A percentile compares a stretch with the other conserved stretches of the same genome.
These are phyloP conservation scores for Corrigiola litoralis DNA, from an alignment of 179 eudicot genomes.

Conservation along the genomic window DNA sequence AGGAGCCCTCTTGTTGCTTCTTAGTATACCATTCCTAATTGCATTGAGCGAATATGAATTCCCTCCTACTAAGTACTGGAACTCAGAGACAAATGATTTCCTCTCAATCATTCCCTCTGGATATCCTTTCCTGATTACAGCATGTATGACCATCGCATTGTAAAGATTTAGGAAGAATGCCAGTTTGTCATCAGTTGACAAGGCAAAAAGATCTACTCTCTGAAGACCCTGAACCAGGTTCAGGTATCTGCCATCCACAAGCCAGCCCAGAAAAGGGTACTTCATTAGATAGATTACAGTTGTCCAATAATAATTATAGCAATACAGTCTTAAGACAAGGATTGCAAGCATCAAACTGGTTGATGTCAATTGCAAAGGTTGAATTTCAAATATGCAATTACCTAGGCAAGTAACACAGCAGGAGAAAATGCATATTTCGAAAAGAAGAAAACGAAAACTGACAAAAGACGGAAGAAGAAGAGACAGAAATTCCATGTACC, in stretches of 20 bases:
- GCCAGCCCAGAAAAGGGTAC: not conserved
- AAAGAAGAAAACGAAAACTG: no score
- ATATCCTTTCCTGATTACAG: slow-evolving; percentile 64
- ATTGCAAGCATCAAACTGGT: no score
- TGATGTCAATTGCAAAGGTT: no score
- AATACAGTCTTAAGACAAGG: no score
- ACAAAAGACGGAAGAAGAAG: no score
- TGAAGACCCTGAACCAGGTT: slow-evolving; percentile 65
- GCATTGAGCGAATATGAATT: slow-evolving; percentile 58
- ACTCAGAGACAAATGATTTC: slow-evolving; percentile 61
- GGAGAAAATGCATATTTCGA: no score
- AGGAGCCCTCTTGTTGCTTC: slow-evolving; percentile 77
- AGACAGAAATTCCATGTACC: slow-evolving; percentile 46
- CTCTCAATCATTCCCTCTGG: slow-evolving; percentile 73
- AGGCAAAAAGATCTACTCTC: slow-evolving; percentile 49
- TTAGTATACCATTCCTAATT: slow-evolving; percentile 70
- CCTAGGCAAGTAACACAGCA: no score
- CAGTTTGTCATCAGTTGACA: slow-evolving; percentile 60
- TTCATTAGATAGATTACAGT: not conserved
- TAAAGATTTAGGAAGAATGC: slow-evolving; percentile 79
- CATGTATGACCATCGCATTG: slow-evolving; percentile 91
- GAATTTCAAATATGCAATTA: no score
- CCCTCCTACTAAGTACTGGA: slow-evolving; percentile 77
- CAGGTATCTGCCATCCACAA: slow-evolving; percentile 49
- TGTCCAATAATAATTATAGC: no score